phyloP scores from a whole-genome alignment of 176 grass and related monocot genomes.

The Chloris gayana region DNA sequence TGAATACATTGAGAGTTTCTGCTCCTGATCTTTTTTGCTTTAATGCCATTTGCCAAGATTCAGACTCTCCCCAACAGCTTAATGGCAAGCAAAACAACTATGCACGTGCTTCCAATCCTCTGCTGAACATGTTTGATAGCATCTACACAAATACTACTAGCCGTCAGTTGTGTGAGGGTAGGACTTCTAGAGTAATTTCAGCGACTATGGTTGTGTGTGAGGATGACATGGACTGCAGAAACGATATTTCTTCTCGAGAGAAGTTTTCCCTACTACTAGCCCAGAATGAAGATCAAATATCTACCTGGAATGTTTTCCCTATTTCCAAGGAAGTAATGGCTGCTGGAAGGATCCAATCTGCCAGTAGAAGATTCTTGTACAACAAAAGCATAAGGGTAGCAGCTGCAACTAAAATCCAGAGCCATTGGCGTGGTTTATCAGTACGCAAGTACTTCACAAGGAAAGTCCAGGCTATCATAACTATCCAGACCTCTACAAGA shows the following conservation, averaged over 20 bases:
- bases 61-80: conserved; percentile 9
- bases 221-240: conserved; percentile 18
- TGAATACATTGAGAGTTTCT: conserved; percentile 11
- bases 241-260: conserved; percentile 24
- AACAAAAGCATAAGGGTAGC: conserved; percentile 30
- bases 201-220: conserved; percentile 4
- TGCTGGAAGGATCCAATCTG: conserved; percentile 58
- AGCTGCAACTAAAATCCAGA: conserved; percentile 63
- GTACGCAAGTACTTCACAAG: conserved; percentile 41
- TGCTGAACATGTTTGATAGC: conserved; percentile 11
- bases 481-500: conserved; percentile 48
- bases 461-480: conserved; percentile 39
- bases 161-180: background rate
- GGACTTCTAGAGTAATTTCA: conserved; percentile 19
- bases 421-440: conserved; percentile 51
- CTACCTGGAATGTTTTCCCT: conserved; percentile 8
- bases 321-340: conserved; percentile 38
- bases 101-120: conserved; percentile 13
- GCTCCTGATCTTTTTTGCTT: conserved; percentile 10
- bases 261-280: no score
- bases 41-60: conserved; percentile 14
- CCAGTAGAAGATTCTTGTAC: conserved; percentile 49
- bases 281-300: conserved; percentile 12
- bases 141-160: background rate
- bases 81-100: background rate